phyloP scores from a whole-genome alignment of 2,329 filamentous ascomycete species.

The Arachnopeziza araneosa region DNA sequence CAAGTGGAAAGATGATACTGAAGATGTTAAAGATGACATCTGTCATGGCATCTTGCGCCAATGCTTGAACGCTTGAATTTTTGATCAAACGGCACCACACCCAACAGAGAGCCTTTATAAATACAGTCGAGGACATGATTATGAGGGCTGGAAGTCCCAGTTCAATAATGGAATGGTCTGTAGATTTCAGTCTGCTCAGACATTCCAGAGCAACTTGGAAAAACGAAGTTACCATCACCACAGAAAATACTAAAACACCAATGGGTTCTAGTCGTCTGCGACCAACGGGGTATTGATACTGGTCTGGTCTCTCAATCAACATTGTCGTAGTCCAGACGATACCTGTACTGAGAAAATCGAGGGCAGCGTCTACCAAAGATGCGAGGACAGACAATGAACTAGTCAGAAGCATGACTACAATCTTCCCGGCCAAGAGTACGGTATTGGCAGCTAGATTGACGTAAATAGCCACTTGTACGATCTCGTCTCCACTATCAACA shows the following conservation, averaged over 20 bases:
- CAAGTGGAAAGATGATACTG: slow-evolving; percentile 54
- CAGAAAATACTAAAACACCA: slow-evolving; percentile 57
- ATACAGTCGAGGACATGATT: slow-evolving; percentile 51
- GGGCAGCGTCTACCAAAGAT: slow-evolving; percentile 54
- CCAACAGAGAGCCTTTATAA: slow-evolving; percentile 56
- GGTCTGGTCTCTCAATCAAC: slow-evolving; percentile 43
- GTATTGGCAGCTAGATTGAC: slow-evolving; percentile 57
- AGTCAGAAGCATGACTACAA: slow-evolving; percentile 48
- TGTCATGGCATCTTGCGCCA: slow-evolving; percentile 59
- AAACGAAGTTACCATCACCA: slow-evolving; percentile 60
- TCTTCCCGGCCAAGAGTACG: slow-evolving; percentile 49
- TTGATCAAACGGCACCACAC: slow-evolving; percentile 54
- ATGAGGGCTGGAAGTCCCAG: slow-evolving; percentile 49
- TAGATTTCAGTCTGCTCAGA: slow-evolving; percentile 49
- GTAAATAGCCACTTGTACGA: slow-evolving; percentile 85
- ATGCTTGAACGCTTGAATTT: slow-evolving; percentile 57
- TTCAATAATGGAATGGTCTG: slow-evolving; percentile 41
- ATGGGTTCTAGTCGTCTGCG: slow-evolving; percentile 52
- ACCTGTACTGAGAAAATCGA: slow-evolving; percentile 54
- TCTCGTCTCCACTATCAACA: slow-evolving; percentile 65
- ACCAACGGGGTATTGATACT: slow-evolving; percentile 48
- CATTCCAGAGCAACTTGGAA: slow-evolving; percentile 56
- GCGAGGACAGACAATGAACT: slow-evolving; percentile 56
- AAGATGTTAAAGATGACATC: slow-evolving; percentile 61
- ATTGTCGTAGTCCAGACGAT: slow-evolving; percentile 57